These are phyloP conservation scores for Oryza australiensis DNA, from an alignment of 176 grass and related monocot genomes.

Conservation along the genomic window DNA sequence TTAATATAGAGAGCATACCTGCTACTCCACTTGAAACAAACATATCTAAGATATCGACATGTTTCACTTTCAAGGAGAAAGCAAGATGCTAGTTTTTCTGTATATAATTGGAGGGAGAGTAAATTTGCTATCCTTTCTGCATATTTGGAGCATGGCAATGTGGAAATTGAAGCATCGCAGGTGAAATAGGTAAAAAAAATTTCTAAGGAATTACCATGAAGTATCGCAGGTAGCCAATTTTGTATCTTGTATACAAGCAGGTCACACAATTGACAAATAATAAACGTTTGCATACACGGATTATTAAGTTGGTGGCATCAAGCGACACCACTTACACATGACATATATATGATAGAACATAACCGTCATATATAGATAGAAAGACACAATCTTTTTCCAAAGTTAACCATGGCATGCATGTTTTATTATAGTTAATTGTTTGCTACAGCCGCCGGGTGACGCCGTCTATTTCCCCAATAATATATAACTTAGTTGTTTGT, in stretches of 20 bases:
- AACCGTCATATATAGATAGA: too few relatives aligned
- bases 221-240: not conserved
- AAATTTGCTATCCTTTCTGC: not conserved
- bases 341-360: not conserved
- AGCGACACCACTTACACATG: not conserved
- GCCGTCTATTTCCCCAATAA: not conserved
- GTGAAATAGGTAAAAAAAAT: too few relatives aligned
- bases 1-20: not conserved
- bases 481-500: not conserved
- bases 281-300: not conserved
- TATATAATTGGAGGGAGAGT: not conserved
- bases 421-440: not conserved
- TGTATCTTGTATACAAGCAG: not conserved
- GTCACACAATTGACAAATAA: not conserved
- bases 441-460: slow-evolving; percentile 1
- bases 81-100: not conserved
- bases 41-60: too few relatives aligned
- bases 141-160: not conserved
- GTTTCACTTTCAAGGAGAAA: not conserved
- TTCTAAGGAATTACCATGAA: not conserved
- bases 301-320: not conserved
- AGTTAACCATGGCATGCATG: not conserved
- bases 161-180: not conserved
- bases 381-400: not conserved
- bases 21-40: too few relatives aligned